Base-by-base conservation (phyloP, 2,329 filamentous ascomycete genomes). In the Escovopsis sp. region DNA sequence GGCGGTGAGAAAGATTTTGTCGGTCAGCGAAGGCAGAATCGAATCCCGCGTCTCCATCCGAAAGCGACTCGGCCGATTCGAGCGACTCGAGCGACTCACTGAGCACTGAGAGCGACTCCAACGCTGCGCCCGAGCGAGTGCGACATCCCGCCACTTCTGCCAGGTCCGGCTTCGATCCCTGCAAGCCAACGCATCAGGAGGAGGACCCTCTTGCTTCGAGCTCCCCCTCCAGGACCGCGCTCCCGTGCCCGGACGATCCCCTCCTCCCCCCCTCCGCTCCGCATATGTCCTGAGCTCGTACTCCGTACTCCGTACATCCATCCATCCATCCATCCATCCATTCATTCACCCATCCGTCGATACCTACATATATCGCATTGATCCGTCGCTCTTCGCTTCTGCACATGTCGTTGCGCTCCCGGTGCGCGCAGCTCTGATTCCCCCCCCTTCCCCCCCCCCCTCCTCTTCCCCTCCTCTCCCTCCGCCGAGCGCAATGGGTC, bases 401-500 rank as follows among this genome's bases (percentile, higher is more conserved):
- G 43, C 41, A 39, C 44, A 34, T 11, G 27, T 37, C 13, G 47
- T 50, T 51, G 55, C 47, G 48, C 47, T 50, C 48, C 49, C 39
- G 47, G 50, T 43, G 53, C 52, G 51, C 50, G 49, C 50, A 51
- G 46, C 49, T 41, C 45, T 46, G 37, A 40, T 41, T 3, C 8
- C 27, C 8, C 8, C 27, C 27, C 27, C 20, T 3, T 20, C 20
- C n/a, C n/a, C n/a, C n/a, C n/a, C n/a, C n/a, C n/a, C n/a, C n/a
- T n/a, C n/a, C n/a, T n/a, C n/a, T 41, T 6, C 6, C 25, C 5
- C 5, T 11, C 27, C 27, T 20, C 20, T 6, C 6, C 20, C 20
- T 20, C 44, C 39, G 40, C 41, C 44, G 34, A 48, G 47, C 58
- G 65, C 57, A 52, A 89, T 89, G 85, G 85, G 85, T 58, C 76